Evolutionary conservation across 257 asterid species (phyloP).

Genomic region (Gentiana macrophylla): DNA sequence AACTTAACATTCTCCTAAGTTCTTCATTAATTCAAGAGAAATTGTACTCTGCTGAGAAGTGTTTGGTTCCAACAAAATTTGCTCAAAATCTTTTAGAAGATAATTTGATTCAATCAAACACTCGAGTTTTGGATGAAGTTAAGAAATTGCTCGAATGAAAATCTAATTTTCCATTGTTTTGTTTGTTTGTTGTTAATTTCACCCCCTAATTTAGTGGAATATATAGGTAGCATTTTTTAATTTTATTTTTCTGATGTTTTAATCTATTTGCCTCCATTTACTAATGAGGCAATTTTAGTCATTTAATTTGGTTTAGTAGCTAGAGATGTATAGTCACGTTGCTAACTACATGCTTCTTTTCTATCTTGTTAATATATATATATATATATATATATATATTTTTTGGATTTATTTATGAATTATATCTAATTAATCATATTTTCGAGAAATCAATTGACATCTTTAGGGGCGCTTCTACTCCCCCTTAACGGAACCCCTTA

Average conservation of each 20-base stretch:
- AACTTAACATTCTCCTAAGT: slow-evolving; percentile 38
- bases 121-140: slow-evolving; percentile 13
- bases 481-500: too few relatives aligned
- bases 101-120: slow-evolving; percentile 12
- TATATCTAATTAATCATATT: too few relatives aligned
- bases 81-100: slow-evolving; percentile 21
- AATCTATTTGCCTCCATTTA: slow-evolving; percentile 10
- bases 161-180: not conserved
- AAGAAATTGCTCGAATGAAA: slow-evolving; percentile 11
- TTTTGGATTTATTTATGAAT: too few relatives aligned
- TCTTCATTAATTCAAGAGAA: slow-evolving; percentile 64
- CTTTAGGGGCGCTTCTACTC: too few relatives aligned
- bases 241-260: slow-evolving; percentile 5
- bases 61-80: slow-evolving; percentile 42
- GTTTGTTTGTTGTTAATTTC: not conserved
- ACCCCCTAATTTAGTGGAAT: too few relatives aligned
- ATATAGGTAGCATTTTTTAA: not conserved
- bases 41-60: slow-evolving; percentile 48
- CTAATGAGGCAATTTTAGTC: slow-evolving; percentile 1
- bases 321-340: too few relatives aligned
- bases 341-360: too few relatives aligned
- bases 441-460: too few relatives aligned
- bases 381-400: too few relatives aligned
- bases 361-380: too few relatives aligned
- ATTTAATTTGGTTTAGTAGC: too few relatives aligned